Percentiles rank a stretch among this genome's conserved stretches.
phyloP scores from a whole-genome alignment of 148 eudicot species.

The Rhododendron molle region DNA sequence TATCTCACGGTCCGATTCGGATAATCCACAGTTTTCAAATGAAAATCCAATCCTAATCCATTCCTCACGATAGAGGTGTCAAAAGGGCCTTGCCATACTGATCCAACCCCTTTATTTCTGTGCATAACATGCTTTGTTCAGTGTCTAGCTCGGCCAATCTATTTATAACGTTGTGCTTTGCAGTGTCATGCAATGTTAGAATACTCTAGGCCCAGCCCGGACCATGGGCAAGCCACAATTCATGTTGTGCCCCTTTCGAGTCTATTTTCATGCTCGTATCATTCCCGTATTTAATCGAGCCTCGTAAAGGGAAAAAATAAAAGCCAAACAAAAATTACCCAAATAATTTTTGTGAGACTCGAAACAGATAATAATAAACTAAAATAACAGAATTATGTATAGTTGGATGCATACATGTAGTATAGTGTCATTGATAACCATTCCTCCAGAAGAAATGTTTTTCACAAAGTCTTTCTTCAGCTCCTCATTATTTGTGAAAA shows the following conservation, averaged over 20 bases:
- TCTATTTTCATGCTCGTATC: neutral
- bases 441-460: constrained; percentile 55
- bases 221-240: neutral
- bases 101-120: neutral
- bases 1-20: no score
- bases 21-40: no score
- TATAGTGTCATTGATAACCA: constrained; percentile 60
- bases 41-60: no score
- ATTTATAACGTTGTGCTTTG: neutral
- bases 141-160: neutral
- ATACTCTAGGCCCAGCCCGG: neutral
- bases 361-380: neutral
- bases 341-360: neutral
- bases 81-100: neutral
- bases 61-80: neutral
- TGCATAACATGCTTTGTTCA: neutral
- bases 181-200: neutral
- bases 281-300: neutral
- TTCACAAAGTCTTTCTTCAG: constrained; percentile 48
- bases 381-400: neutral
- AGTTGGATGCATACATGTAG: constrained; percentile 37
- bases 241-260: neutral
- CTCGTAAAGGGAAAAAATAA: neutral
- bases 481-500: constrained; percentile 51
- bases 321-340: neutral